Evolutionary conservation across 495 filamentous ascomycete genomes (phyloP).

Genomic region (Neurospora sp.): DNA sequence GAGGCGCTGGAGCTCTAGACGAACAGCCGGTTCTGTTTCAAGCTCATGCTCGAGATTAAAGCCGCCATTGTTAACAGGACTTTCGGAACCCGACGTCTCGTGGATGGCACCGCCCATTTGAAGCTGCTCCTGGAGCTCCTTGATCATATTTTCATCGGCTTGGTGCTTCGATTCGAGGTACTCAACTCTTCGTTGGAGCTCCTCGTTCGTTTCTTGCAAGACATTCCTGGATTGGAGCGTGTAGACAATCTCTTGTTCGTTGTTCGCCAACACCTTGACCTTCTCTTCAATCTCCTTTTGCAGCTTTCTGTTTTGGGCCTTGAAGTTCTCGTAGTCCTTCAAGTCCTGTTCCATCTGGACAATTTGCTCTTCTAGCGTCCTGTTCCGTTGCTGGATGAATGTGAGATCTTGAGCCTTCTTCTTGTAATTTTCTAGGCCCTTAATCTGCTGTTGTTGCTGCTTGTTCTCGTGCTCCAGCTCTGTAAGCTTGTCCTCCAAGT

Average conservation of each 20-base stretch:
- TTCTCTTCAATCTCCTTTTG: slow-evolving; percentile 33
- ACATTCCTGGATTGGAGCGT: slow-evolving; percentile 25
- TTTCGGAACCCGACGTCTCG: slow-evolving; percentile 6
- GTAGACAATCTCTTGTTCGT: slow-evolving; percentile 35
- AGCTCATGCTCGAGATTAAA: slow-evolving; percentile 37
- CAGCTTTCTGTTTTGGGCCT: slow-evolving; percentile 46
- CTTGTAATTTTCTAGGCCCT: slow-evolving; percentile 61
- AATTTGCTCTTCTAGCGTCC: slow-evolving; percentile 35
- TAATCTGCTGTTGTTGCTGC: slow-evolving; percentile 70
- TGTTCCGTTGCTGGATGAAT: slow-evolving; percentile 29
- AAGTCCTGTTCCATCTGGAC: slow-evolving; percentile 58
- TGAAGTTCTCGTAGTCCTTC: slow-evolving; percentile 48
- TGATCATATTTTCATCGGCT: slow-evolving; percentile 31
- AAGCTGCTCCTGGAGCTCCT: slow-evolving; percentile 37
- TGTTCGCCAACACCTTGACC: slow-evolving; percentile 22
- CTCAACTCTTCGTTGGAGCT: slow-evolving; percentile 23
- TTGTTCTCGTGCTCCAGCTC: slow-evolving; percentile 64
- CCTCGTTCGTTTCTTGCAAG: slow-evolving; percentile 22
- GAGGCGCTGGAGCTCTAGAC: slow-evolving; percentile 39
- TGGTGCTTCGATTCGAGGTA: slow-evolving; percentile 24
- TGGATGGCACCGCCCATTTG: slow-evolving; percentile 22
- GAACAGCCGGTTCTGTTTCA: slow-evolving; percentile 22
- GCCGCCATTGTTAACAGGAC: slow-evolving; percentile 12
- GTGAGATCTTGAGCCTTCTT: slow-evolving; percentile 60
- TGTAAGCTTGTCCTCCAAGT: slow-evolving; percentile 44